Percentiles rank a stretch among this genome's conserved stretches.
Conservation (phyloP, 805 yeast genomes). For the Priceomyces haplophilus region DNA sequence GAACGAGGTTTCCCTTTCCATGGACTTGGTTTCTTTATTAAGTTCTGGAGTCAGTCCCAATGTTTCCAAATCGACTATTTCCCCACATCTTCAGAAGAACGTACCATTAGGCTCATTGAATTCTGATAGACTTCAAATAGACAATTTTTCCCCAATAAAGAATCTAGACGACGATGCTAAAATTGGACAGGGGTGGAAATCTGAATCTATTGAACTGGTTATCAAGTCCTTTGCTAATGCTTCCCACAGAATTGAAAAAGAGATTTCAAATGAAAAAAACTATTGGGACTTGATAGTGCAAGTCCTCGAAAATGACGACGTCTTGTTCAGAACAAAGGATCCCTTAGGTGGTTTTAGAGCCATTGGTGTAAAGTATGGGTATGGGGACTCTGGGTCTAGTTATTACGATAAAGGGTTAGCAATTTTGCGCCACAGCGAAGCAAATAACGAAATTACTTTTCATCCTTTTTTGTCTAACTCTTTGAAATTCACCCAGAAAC, state of each 20-base stretch:
- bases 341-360: constrained; percentile 45
- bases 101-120: constrained; percentile 75
- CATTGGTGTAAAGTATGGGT: constrained; percentile 86
- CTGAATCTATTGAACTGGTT: constrained; percentile 61
- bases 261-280: constrained; percentile 55
- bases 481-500: constrained; percentile 33
- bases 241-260: constrained; percentile 48
- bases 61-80: constrained; percentile 83
- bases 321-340: constrained; percentile 63
- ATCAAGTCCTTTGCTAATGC: constrained; percentile 50
- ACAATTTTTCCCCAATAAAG: constrained; percentile 18
- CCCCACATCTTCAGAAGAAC: constrained; percentile 72
- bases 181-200: constrained; percentile 81
- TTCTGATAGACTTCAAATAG: constrained; percentile 36
- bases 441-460: constrained; percentile 32
- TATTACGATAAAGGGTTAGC: constrained; percentile 77
- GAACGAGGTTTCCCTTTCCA: constrained; percentile 83
- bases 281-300: constrained; percentile 63
- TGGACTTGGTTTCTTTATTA: constrained; percentile 83
- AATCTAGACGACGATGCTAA: constrained; percentile 24
- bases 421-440: constrained; percentile 49
- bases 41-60: constrained; percentile 81
- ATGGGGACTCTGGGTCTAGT: constrained; percentile 83
- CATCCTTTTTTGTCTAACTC: constrained; percentile 24
- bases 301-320: constrained; percentile 50